A percentile compares a stretch with the other conserved stretches of the same genome.
Evolutionary conservation across 75 land plant species (phyloP).

Genomic region (Cupressus sempervirens): DNA sequence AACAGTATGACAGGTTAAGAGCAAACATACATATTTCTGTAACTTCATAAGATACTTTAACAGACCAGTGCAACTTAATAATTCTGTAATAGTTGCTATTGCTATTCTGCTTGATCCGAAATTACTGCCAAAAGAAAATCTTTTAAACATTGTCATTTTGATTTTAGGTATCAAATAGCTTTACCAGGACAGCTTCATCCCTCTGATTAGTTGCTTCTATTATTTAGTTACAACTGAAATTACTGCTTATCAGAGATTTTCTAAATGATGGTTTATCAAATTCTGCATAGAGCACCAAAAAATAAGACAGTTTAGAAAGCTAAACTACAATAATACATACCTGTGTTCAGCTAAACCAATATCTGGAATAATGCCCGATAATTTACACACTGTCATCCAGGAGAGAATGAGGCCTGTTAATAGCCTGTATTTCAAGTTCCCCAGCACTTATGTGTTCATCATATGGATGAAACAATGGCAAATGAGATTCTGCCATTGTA

Average conservation of each 20-base stretch:
- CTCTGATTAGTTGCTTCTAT: no score
- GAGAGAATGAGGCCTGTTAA: background rate
- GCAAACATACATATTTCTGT: background rate
- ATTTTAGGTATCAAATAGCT: background rate
- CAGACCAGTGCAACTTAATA: background rate
- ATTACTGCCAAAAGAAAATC: background rate
- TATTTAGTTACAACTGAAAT: no score
- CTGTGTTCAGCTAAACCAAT: background rate
- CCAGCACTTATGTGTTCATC: background rate
- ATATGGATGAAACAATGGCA: slow-evolving; percentile 3
- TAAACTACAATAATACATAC: background rate
- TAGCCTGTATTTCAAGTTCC: background rate
- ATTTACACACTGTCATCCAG: background rate
- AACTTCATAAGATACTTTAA: background rate
- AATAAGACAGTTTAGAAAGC: background rate
- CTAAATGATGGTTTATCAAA: background rate
- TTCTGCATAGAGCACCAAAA: background rate
- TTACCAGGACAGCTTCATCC: no score
- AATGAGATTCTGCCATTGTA: background rate
- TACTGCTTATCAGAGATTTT: background rate
- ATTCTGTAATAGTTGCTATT: background rate
- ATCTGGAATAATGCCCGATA: background rate
- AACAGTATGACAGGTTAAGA: background rate
- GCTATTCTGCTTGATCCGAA: background rate
- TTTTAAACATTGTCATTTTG: background rate